These are phyloP conservation scores for Aegilops speltoides DNA, from an alignment of 176 grass and related monocot species.

Conservation along the genomic window DNA sequence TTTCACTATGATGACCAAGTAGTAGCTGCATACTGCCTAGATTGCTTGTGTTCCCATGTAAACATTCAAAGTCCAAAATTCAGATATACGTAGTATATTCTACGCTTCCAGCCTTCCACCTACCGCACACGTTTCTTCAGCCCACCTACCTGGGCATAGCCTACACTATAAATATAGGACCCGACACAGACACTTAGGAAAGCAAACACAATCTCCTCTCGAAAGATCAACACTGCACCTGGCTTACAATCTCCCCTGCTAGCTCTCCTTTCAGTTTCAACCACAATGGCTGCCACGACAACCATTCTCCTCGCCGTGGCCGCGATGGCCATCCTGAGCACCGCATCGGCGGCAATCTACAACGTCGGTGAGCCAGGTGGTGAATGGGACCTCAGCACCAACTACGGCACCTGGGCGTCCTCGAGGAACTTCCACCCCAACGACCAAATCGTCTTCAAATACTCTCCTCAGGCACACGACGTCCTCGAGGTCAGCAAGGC, in stretches of 20 bases:
- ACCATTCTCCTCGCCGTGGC: not conserved
- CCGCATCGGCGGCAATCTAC: too few relatives aligned
- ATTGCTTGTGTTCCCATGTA: not conserved
- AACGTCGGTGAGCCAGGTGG: too few relatives aligned
- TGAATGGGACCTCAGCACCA: too few relatives aligned
- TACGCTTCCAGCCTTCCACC: not conserved
- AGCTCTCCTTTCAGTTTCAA: constrained; percentile 9
- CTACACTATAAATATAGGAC: not conserved
- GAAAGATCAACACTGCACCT: not conserved
- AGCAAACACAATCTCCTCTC: not conserved
- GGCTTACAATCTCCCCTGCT: constrained; percentile 2
- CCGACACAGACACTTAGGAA: not conserved
- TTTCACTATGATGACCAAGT: too few relatives aligned
- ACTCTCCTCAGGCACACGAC: constrained; percentile 20
- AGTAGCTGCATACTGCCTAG: too few relatives aligned
- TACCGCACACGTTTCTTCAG: not conserved
- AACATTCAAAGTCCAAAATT: not conserved
- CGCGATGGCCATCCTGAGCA: too few relatives aligned
- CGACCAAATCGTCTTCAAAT: constrained; percentile 54
- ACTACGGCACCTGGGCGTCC: constrained; percentile 33
- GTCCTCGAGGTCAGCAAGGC: constrained; percentile 54
- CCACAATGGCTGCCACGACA: constrained; percentile 1
- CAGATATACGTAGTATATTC: not conserved
- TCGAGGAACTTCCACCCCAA: constrained; percentile 41
- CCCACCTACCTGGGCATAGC: not conserved